Evolutionary conservation across 208 protist genomes (phyloP).

Genomic region (Phytomonas sp.): DNA sequence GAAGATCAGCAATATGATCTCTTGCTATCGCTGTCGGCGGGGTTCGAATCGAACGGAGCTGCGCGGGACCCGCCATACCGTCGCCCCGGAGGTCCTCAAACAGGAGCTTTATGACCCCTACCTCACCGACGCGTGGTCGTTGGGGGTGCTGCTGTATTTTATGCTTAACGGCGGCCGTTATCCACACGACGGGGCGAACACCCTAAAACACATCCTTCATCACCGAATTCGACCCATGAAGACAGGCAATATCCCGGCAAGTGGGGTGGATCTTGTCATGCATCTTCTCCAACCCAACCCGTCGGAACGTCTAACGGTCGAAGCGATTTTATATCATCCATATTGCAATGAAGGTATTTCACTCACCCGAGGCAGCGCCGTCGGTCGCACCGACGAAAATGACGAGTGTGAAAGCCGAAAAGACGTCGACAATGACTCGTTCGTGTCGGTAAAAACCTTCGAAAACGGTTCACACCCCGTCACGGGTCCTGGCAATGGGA

Average conservation of each 20-base stretch:
- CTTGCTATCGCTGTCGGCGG: constrained; percentile 42
- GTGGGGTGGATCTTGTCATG: constrained; percentile 47
- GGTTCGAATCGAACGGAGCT: constrained; percentile 43
- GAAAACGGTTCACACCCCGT: neutral
- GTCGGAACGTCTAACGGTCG: constrained; percentile 47
- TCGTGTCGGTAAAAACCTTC: neutral
- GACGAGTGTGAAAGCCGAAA: constrained; percentile 8
- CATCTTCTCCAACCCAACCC: constrained; percentile 49
- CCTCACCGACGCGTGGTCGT: constrained; percentile 69
- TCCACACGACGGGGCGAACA: constrained; percentile 84
- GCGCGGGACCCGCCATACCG: constrained; percentile 72
- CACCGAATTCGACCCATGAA: constrained; percentile 42
- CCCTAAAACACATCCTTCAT: constrained; percentile 73
- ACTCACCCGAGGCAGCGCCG: constrained; percentile 8
- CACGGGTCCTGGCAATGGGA: no score
- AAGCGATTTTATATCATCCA: constrained; percentile 52
- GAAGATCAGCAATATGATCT: constrained; percentile 70
- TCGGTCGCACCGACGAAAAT: constrained; percentile 15
- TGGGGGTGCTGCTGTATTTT: constrained; percentile 81
- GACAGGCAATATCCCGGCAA: constrained; percentile 22
- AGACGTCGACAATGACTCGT: neutral
- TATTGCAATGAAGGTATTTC: constrained; percentile 25
- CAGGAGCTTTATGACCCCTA: constrained; percentile 69
- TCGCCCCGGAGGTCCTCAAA: constrained; percentile 73
- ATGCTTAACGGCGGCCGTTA: constrained; percentile 81